phyloP scores from a whole-genome alignment of 202 grass and related monocot species.

The Eragrostis tef region DNA sequence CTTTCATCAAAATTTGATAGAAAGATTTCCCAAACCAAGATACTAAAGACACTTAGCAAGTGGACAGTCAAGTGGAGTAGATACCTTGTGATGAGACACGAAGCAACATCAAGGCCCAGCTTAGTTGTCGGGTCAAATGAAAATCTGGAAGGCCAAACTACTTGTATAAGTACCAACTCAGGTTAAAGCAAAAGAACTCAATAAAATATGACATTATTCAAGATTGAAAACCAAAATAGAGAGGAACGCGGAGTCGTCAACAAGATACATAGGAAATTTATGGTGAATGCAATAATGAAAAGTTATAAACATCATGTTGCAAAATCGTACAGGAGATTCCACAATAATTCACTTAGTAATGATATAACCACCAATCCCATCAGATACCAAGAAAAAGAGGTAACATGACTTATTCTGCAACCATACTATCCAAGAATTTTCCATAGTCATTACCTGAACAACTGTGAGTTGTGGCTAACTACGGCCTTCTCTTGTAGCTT shows the following conservation, averaged over 20 bases:
- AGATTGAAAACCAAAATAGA: neutral
- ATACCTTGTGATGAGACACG: constrained; percentile 94
- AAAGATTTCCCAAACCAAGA: constrained; percentile 18
- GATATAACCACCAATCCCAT: neutral
- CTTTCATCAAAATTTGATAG: neutral
- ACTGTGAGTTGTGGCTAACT: constrained; percentile 43
- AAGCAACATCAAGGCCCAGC: constrained; percentile 93
- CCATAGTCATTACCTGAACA: constrained; percentile 36
- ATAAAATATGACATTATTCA: constrained; percentile 14
- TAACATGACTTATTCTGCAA: neutral
- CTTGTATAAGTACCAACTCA: constrained; percentile 34
- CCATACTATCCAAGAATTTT: neutral
- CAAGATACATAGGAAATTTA: neutral
- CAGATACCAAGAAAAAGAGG: neutral
- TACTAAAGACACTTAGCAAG: constrained; percentile 2
- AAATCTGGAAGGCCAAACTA: constrained; percentile 62
- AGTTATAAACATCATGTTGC: neutral
- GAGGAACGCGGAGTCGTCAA: neutral
- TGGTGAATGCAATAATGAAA: constrained; percentile 19
- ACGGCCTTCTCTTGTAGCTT: constrained; percentile 44
- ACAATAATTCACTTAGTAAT: neutral
- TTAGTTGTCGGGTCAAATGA: constrained; percentile 85
- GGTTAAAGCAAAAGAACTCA: constrained; percentile 1
- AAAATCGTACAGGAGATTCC: neutral
- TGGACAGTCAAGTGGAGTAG: neutral